Base-by-base conservation (phyloP, 1,284 basidiomycete genomes). In the Rhizopogon parksii region DNA sequence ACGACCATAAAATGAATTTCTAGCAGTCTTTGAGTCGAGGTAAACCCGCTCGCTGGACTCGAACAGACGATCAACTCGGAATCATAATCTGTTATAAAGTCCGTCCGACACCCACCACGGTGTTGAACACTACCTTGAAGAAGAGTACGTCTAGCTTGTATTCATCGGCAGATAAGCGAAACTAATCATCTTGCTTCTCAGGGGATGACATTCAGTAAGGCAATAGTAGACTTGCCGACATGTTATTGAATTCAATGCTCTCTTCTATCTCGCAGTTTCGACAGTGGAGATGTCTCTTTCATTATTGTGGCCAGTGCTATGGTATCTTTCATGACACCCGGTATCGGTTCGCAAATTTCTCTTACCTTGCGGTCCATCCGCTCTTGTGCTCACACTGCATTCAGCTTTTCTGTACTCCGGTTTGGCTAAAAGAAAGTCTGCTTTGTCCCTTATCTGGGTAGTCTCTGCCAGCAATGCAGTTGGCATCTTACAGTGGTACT, bases 401-500 rank as follows among this genome's bases (percentile, higher is more conserved):
- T 34, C 55, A 82, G 83, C 77, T 2, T 95, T 93, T 72, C 82
- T 95, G 25, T 95, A 95, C 68, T 91, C 91, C 38, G 92, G 92
- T 53, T 76, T 93, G 9, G 82, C 88, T n/a, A 78, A 91, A 49
- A 76, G 92, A 57, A 86, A 86, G 65, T 83, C 80, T 50, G 81
- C 82, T 4, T 69, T 88, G 11, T 79, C 82, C 21, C 66, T 87
- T 25, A 82, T 87, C 38, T 88, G 82, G 82, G 82, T 76, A 8
- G 81, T 83, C 51, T 74, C 78, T 40, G 83, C 84, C 4, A 77
- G 79, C 60, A 87, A 89, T 57, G 86, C 88, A 2, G 74, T 93
- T 57, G 83, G 84, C 53, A 86, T 94, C 58, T 88, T 96, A 71
- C 91, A 95, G 64, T 94, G 90, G 90, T 91, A 77, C 65, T 80